Evolutionary conservation across 2,329 filamentous ascomycete genomes (phyloP).

Genomic region (Truncatella angustata): DNA sequence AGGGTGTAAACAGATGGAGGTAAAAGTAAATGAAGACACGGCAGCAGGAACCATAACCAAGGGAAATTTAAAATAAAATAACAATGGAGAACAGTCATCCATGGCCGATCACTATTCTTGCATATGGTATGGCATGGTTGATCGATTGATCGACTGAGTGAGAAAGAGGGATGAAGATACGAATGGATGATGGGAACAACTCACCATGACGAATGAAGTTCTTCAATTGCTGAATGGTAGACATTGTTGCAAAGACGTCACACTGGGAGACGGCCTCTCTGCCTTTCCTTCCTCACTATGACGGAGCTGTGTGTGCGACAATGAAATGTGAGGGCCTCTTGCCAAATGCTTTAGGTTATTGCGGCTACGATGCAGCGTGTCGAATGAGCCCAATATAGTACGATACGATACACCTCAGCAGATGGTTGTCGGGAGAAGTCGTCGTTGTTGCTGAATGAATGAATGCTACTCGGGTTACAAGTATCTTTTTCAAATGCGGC

Average conservation of each 20-base stretch:
- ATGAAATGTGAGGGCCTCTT: background rate
- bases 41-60: conserved; percentile 1
- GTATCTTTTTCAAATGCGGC: background rate
- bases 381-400: no score
- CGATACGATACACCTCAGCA: no score
- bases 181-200: conserved; percentile 19
- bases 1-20: no score
- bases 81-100: background rate
- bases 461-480: background rate
- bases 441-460: background rate
- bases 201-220: conserved; percentile 93
- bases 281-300: conserved; percentile 3
- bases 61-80: background rate
- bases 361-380: no score
- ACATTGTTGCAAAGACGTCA: conserved; percentile 40
- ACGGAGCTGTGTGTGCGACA: conserved; percentile 6
- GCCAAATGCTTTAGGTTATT: no score
- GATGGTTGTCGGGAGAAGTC: background rate
- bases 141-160: background rate
- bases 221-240: conserved; percentile 90
- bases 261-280: conserved; percentile 12
- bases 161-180: conserved; percentile 5
- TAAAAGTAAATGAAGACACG: conserved; percentile 3
- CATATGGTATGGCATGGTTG: background rate
- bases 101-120: conserved; percentile 1